A percentile compares a stretch with the other conserved stretches of the same genome.
These are phyloP conservation scores for Eucalyptus coolabah DNA, from an alignment of 345 rosid genomes.

Conservation along the genomic window DNA sequence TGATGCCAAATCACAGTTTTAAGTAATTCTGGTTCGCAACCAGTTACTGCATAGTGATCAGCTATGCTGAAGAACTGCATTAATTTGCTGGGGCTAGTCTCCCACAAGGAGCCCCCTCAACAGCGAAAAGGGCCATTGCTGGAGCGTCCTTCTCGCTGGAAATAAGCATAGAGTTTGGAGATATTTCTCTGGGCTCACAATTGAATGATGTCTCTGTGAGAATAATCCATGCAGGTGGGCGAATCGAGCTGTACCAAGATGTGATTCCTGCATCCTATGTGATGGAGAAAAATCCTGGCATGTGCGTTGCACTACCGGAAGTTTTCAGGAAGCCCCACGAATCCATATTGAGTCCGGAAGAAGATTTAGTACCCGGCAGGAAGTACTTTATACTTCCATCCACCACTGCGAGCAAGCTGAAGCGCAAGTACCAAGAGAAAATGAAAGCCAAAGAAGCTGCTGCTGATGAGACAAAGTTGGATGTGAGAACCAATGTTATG, in stretches of 20 bases:
- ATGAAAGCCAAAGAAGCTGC: not conserved
- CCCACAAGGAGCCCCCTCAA: not conserved
- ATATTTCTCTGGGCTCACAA: not conserved
- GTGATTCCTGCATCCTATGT: slow-evolving; percentile 23
- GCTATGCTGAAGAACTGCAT: slow-evolving; percentile 20
- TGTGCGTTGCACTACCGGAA: slow-evolving; percentile 37
- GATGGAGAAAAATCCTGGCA: slow-evolving; percentile 50
- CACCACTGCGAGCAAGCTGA: slow-evolving; percentile 32
- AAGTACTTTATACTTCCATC: slow-evolving; percentile 37
- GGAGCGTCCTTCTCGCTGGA: slow-evolving; percentile 1
- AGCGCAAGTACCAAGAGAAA: slow-evolving; percentile 8
- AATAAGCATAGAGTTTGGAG: slow-evolving; percentile 4
- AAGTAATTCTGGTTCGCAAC: not conserved
- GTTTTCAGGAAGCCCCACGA: slow-evolving; percentile 30
- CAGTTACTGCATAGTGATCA: not conserved
- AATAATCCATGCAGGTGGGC: slow-evolving; percentile 47
- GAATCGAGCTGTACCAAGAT: slow-evolving; percentile 25
- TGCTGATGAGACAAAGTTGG: not conserved
- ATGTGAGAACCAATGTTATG: slow-evolving; percentile 15
- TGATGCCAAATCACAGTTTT: not conserved
- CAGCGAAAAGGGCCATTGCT: not conserved
- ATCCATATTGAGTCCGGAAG: slow-evolving; percentile 30
- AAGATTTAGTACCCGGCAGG: slow-evolving; percentile 29
- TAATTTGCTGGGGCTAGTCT: slow-evolving; percentile 5
- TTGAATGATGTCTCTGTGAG: slow-evolving; percentile 18